Percentiles rank a stretch among this genome's conserved stretches.
phyloP scores from a whole-genome alignment of 345 rosid genomes.

The Theobroma cacao region DNA sequence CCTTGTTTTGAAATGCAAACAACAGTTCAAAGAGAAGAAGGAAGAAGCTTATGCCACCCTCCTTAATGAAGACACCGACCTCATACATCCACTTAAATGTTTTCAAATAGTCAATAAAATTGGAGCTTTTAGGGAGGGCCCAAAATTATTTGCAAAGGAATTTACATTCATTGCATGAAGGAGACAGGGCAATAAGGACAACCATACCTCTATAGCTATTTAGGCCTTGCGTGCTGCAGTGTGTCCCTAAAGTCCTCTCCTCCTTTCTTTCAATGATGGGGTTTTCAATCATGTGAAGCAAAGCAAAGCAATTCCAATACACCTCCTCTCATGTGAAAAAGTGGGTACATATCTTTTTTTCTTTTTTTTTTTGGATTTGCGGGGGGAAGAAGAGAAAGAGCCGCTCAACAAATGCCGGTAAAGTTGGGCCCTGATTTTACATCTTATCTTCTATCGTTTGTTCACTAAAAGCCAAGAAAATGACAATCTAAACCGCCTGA shows the following conservation, averaged over 20 bases:
- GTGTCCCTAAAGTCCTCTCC: background rate
- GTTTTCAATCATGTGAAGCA: background rate
- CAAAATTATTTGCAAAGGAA: slow-evolving; percentile 4
- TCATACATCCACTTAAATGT: background rate
- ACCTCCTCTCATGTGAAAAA: background rate
- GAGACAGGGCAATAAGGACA: slow-evolving; percentile 3
- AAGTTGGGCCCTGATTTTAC: background rate
- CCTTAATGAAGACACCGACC: background rate
- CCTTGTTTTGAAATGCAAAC: too few relatives aligned
- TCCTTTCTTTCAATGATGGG: background rate
- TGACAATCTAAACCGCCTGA: background rate
- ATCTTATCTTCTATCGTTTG: slow-evolving; percentile 5
- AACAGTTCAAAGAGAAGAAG: too few relatives aligned
- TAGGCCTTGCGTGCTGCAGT: slow-evolving; percentile 16
- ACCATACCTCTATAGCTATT: slow-evolving; percentile 6
- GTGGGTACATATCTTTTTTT: background rate
- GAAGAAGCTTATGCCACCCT: background rate
- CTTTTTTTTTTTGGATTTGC: background rate
- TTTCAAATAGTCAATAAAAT: background rate
- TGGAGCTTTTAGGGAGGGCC: background rate
- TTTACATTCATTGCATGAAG: slow-evolving; percentile 8
- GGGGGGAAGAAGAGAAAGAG: background rate
- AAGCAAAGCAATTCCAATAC: background rate
- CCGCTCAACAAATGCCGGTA: background rate
- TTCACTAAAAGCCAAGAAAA: background rate